These are phyloP conservation scores for Mrakia hoshinonis DNA, from an alignment of 768 basidiomycete species.

Conservation along the genomic window DNA sequence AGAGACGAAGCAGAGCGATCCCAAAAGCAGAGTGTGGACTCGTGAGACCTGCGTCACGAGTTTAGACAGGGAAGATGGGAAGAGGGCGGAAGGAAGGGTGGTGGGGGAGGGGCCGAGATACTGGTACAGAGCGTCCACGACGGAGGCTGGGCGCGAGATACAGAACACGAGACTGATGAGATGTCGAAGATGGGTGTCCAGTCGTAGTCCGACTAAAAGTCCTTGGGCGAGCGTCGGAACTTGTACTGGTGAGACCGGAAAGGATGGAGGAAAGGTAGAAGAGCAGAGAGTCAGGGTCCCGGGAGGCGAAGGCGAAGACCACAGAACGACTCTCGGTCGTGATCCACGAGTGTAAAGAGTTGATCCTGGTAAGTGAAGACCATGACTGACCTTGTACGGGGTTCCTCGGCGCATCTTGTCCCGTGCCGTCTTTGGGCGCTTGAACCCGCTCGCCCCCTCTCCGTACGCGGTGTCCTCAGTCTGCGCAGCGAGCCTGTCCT, in stretches of 20 bases:
- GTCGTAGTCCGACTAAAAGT: constrained; percentile 6
- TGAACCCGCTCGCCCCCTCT: constrained; percentile 25
- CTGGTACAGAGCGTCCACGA: no score
- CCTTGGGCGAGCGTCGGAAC: constrained; percentile 26
- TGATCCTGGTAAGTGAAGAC: no score
- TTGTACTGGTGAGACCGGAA: constrained; percentile 17
- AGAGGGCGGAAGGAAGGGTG: no score
- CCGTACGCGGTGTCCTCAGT: constrained; percentile 19
- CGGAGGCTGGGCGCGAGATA: no score
- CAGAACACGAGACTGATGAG: not conserved
- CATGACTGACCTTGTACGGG: constrained; percentile 27
- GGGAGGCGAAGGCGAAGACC: not conserved
- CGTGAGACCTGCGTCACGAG: not conserved
- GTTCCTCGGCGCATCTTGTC: constrained; percentile 26
- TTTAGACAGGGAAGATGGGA: not conserved
- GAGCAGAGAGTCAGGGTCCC: not conserved
- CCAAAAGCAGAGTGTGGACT: not conserved
- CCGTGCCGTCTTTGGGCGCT: constrained; percentile 16
- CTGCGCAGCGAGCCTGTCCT: constrained; percentile 14
- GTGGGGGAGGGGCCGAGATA: not conserved
- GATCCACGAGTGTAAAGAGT: not conserved
- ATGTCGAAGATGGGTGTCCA: not conserved
- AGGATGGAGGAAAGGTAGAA: not conserved
- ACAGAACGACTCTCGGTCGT: not conserved
- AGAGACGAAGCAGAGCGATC: not conserved